These are phyloP conservation scores for Dryadomyces quercus-mongolicae DNA, from an alignment of 2,329 filamentous ascomycete genomes.

Conservation along the genomic window DNA sequence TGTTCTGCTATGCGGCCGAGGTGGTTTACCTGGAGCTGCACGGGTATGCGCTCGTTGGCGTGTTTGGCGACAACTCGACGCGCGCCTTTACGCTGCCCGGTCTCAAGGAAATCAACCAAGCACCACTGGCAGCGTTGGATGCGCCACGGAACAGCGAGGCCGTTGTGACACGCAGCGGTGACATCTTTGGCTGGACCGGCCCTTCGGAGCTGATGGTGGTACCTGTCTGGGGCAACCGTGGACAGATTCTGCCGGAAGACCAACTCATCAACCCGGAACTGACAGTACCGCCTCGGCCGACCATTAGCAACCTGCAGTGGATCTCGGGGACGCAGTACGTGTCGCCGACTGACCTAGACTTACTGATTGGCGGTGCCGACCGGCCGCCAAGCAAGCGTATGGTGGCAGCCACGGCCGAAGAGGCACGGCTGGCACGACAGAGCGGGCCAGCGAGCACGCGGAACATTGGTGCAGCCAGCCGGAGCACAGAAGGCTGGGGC, in stretches of 20 bases:
- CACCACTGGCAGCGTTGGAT: slow-evolving; percentile 59
- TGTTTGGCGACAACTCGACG: slow-evolving; percentile 73
- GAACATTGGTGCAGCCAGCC: slow-evolving; percentile 5
- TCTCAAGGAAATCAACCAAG: slow-evolving; percentile 68
- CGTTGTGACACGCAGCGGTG: slow-evolving; percentile 63
- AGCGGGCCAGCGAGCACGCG: slow-evolving; percentile 12
- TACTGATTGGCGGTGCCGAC: slow-evolving; percentile 80
- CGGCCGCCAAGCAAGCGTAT: slow-evolving; percentile 82
- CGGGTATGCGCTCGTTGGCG: slow-evolving; percentile 66
- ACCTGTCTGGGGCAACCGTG: slow-evolving; percentile 71
- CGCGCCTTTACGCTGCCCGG: slow-evolving; percentile 80
- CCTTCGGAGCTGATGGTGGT: slow-evolving; percentile 75
- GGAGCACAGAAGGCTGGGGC: slow-evolving; percentile 50
- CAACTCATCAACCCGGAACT: slow-evolving; percentile 67
- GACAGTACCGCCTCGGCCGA: slow-evolving; percentile 66
- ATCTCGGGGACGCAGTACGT: slow-evolving; percentile 90
- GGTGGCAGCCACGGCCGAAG: slow-evolving; percentile 65
- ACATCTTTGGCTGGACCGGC: slow-evolving; percentile 78
- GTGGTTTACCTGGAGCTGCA: slow-evolving; percentile 64
- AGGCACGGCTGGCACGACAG: slow-evolving; percentile 48
- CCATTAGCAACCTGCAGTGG: slow-evolving; percentile 94
- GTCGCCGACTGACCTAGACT: slow-evolving; percentile 73
- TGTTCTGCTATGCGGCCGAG: slow-evolving; percentile 67
- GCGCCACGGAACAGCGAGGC: slow-evolving; percentile 57
- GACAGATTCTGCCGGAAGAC: slow-evolving; percentile 53